Evolutionary conservation across 805 yeast genomes (phyloP), one percentile per base, ranked within the genome.

Genomic region (Metschnikowia hibisci): DNA sequence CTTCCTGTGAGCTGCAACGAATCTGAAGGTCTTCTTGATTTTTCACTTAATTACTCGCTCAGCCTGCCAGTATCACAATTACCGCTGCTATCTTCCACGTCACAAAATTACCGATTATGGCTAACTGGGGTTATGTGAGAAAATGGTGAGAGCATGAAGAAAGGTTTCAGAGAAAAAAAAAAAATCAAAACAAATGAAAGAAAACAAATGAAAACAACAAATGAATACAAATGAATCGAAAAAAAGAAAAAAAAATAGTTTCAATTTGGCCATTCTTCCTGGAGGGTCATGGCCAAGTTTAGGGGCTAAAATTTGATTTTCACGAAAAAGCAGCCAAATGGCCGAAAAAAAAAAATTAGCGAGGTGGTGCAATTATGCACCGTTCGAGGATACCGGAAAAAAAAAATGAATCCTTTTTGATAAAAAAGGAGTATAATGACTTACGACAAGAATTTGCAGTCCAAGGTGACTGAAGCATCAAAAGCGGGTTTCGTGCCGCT

Each of bases 81-180:
- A 47, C 27, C 44, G 42, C 44, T 25, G 56, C 41, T 43, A 22
- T 25, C 51, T 25, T 61, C 69, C 23, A 64, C 71, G 22, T 60
- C 66, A 29, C 66, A 64, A 43, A 66, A 66, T 52, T 66, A 66
- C 51, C 57, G 71, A 41, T 63, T 66, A 47, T 66, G 71, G 71
- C 57, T 66, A 53, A 63, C 67, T 38, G 69, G 53, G 5, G 50
- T 51, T 42, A 36, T 44, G 48, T 46, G 25, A 32, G 29, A 29
- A 22, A 4, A 16, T n/a, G n/a, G 14, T 15, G 22, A 13, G 34
- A 29, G 25, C 10, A 25, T 12, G 22, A 7, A 29, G 22, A 32
- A 25, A 39, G 35, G 9, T 20, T 13, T 14, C 29, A 29, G 29
- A 6, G 27, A 22, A 27, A 23, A 36, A 28, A 29, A 16, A 31